Percentiles rank a stretch among this genome's conserved stretches.
These are phyloP conservation scores for Yarrowia divulgata DNA, from an alignment of 805 yeast species.

Conservation along the genomic window DNA sequence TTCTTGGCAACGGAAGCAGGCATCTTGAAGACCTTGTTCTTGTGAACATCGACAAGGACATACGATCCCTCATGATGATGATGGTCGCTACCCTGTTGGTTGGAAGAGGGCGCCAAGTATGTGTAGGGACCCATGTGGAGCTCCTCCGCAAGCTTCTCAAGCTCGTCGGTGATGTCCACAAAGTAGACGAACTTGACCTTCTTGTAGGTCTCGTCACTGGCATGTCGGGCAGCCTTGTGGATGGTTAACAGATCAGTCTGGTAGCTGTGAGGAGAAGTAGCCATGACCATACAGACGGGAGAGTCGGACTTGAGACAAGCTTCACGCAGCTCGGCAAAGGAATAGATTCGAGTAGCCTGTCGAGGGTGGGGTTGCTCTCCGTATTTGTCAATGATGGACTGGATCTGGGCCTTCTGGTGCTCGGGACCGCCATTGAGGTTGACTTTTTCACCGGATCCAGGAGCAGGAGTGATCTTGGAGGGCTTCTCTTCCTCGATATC, in stretches of 20 bases:
- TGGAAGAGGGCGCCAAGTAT: constrained; percentile 16
- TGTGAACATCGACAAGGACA: constrained; percentile 22
- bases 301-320: constrained; percentile 19
- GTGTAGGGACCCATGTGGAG: constrained; percentile 28
- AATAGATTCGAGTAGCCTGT: constrained; percentile 21
- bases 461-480: constrained; percentile 28
- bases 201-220: constrained; percentile 23
- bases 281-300: constrained; percentile 17
- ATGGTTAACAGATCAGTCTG: constrained; percentile 17
- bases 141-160: constrained; percentile 19
- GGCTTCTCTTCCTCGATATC: constrained; percentile 30
- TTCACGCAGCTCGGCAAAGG: constrained; percentile 27
- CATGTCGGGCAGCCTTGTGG: constrained; percentile 25
- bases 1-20: constrained; percentile 14
- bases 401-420: constrained; percentile 31
- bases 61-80: constrained; percentile 23
- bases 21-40: constrained; percentile 34
- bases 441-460: neutral
- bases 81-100: constrained; percentile 19
- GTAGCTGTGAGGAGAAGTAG: constrained; percentile 30
- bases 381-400: constrained; percentile 19
- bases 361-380: constrained; percentile 6
- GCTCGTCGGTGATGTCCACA: constrained; percentile 34
- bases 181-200: constrained; percentile 32
- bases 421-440: constrained; percentile 32